phyloP scores from a whole-genome alignment of 257 asterid genomes.

The Solanum piurae region DNA sequence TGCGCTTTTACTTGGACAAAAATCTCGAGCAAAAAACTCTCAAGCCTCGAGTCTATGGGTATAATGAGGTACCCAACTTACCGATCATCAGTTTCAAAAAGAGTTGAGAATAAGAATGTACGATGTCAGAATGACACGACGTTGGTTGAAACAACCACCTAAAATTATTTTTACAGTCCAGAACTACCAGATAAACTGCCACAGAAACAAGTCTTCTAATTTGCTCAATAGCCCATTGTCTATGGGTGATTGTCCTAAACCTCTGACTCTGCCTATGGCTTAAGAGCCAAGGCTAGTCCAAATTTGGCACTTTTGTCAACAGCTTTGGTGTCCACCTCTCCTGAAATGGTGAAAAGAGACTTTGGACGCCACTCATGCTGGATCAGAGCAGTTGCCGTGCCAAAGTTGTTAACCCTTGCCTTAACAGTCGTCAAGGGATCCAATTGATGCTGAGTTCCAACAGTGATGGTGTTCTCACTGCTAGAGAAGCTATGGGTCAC shows the following conservation, averaged over 20 bases:
- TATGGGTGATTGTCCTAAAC: not conserved
- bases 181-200: not conserved
- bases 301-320: not conserved
- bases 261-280: not conserved
- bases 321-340: not conserved
- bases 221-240: not conserved
- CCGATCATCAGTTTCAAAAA: not conserved
- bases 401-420: not conserved
- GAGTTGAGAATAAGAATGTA: not conserved
- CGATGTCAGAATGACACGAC: not conserved
- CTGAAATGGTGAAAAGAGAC: not conserved
- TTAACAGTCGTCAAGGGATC: not conserved
- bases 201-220: not conserved
- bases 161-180: not conserved
- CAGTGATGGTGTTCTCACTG: not conserved
- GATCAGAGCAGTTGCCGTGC: not conserved
- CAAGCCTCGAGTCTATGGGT: not conserved
- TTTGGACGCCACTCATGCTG: conserved; percentile 2
- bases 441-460: conserved; percentile 2
- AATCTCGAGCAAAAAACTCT: not conserved
- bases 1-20: not conserved
- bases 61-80: not conserved
- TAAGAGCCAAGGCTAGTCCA: conserved; percentile 3
- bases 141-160: not conserved
- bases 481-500: not conserved